These are phyloP conservation scores for Polytolypa hystricis DNA, from an alignment of 2,329 filamentous ascomycete genomes.

Conservation along the genomic window DNA sequence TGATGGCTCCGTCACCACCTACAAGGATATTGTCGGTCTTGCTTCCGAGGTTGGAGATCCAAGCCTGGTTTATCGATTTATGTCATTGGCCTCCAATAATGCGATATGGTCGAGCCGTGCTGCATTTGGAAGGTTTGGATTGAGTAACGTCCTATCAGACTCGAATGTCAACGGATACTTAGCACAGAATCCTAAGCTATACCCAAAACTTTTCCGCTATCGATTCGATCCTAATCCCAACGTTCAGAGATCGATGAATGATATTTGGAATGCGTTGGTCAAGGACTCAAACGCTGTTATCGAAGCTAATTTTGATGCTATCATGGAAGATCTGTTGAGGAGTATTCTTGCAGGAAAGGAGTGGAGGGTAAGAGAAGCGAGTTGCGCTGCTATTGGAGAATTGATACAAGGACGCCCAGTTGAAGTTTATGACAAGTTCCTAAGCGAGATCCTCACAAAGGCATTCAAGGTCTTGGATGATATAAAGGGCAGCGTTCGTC, in stretches of 20 bases:
- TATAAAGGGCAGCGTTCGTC: constrained; percentile 81
- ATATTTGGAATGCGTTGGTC: constrained; percentile 94
- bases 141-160: constrained; percentile 84
- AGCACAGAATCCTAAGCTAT: constrained; percentile 81
- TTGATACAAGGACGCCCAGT: constrained; percentile 71
- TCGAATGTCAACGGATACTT: constrained; percentile 57
- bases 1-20: constrained; percentile 84
- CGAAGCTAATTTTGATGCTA: constrained; percentile 72
- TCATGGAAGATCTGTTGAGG: constrained; percentile 75
- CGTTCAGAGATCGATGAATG: constrained; percentile 90
- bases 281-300: constrained; percentile 72
- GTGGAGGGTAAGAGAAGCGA: constrained; percentile 87
- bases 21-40: constrained; percentile 91
- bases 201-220: constrained; percentile 89
- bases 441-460: constrained; percentile 72
- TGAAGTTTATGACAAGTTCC: constrained; percentile 68
- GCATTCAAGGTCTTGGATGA: constrained; percentile 91
- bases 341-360: constrained; percentile 74
- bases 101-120: constrained; percentile 96
- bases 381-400: constrained; percentile 80
- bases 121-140: constrained; percentile 85
- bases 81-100: constrained; percentile 92
- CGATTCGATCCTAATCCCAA: constrained; percentile 90
- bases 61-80: constrained; percentile 94
- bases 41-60: constrained; percentile 96